phyloP scores from a whole-genome alignment of 2,329 filamentous ascomycete species.

The Verticillium albo-atrum region DNA sequence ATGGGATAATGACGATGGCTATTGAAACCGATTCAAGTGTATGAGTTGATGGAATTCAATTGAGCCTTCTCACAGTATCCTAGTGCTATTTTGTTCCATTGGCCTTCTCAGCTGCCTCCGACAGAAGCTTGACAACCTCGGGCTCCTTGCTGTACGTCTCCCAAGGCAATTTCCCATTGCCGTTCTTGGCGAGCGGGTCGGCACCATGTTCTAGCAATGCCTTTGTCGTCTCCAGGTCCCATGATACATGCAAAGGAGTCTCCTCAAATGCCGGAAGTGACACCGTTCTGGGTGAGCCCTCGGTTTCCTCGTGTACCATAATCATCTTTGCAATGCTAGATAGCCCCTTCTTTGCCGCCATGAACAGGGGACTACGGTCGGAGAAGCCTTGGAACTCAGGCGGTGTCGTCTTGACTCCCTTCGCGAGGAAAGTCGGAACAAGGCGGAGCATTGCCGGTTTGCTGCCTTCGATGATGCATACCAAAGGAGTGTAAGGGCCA shows the following conservation, averaged over 20 bases:
- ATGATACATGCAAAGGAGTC: background rate
- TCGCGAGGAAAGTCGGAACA: background rate
- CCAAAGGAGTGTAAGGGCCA: background rate
- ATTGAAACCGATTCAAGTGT: too few relatives aligned
- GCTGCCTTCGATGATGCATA: background rate
- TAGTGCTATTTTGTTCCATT: too few relatives aligned
- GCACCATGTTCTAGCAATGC: background rate
- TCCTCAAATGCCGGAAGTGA: background rate
- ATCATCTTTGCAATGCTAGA: background rate
- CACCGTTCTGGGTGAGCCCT: background rate
- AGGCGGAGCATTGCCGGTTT: background rate
- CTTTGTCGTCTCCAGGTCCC: background rate
- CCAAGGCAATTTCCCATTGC: background rate
- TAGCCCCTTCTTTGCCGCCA: background rate
- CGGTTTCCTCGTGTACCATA: background rate
- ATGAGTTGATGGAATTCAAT: too few relatives aligned
- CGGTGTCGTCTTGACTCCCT: background rate
- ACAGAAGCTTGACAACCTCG: too few relatives aligned
- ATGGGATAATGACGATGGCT: too few relatives aligned
- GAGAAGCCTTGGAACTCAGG: background rate
- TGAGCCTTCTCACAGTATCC: too few relatives aligned
- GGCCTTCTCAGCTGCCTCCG: too few relatives aligned
- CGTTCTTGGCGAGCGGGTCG: background rate
- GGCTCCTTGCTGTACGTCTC: background rate
- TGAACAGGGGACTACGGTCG: background rate